Base-by-base conservation (phyloP, 176 grass and related monocot species). In the Oryza rufipogon region DNA sequence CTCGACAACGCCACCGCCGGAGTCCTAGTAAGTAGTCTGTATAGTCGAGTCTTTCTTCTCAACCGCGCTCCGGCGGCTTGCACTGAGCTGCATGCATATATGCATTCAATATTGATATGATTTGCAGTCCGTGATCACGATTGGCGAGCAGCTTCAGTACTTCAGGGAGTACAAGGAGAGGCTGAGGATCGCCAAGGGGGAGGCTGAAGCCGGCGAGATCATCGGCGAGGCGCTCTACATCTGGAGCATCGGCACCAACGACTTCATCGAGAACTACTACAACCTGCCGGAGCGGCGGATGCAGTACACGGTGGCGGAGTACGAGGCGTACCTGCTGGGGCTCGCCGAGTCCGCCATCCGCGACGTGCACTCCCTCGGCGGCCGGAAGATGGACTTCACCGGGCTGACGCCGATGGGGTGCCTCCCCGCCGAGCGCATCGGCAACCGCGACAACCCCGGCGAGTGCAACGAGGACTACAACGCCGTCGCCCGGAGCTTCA, bases 211-310 rank as follows among this genome's bases (percentile, higher is more conserved):
- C 0, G 26, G 36, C 17, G 73, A 79, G 70, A 87, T 88, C 19
- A 76, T 92, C 9, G 9, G 81, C 9, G 80, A 92, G 66, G 91
- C 88, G 36, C 77, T 94, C 8, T 90, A 92, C 90, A 82, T 91
- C 64, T 83, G 91, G 44, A 97, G 94, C 90, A 80, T 94, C 60
- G 94, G 91, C 69, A 97, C 94, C 45, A 97, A 97, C 84, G 94
- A 97, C 83, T 97, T 92, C 87, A 94, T 97, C 77, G 94, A 97
- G 89, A 97, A 97, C 85, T 97, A 97, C 86, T 81, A 87, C 80
- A 88, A 74, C 81, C 66, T 77, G 38, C 83, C 56, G 4, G 15
- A 47, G 73, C 77, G 86, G 83, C 54, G 77, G 79, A 7, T 54
- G 66, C 61, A 91, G 89, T 87, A 88, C 82, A 88, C 76, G 34